Percentiles rank a stretch among this genome's conserved stretches.
Evolutionary conservation across 2,329 filamentous ascomycete genomes (phyloP).

Genomic region (Alternaria sp.): DNA sequence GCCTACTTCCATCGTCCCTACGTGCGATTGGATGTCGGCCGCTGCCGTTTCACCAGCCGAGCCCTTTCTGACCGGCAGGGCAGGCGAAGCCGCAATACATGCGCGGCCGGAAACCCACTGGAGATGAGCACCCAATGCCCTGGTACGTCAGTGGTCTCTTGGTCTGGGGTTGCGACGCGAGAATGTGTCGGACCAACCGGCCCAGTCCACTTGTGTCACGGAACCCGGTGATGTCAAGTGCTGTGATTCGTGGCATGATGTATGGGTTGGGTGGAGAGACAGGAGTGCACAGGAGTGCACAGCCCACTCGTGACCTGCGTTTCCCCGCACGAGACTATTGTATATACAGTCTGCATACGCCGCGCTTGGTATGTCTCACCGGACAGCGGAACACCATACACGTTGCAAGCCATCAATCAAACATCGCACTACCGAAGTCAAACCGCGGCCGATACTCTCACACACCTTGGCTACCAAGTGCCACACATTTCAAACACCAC

Average conservation of each 20-base stretch:
- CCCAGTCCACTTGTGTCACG: conserved; percentile 16
- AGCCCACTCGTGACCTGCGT: conserved; percentile 39
- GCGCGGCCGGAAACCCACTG: conserved; percentile 45
- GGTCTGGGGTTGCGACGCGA: conserved; percentile 32
- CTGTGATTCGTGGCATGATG: conserved; percentile 48
- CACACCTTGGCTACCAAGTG: conserved; percentile 20
- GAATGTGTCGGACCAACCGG: conserved; percentile 38
- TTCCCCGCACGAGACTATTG: conserved; percentile 34
- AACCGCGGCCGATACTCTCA: conserved; percentile 32
- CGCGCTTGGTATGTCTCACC: conserved; percentile 23
- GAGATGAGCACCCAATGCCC: conserved; percentile 20
- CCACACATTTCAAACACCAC: conserved; percentile 4
- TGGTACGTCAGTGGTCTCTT: conserved; percentile 33
- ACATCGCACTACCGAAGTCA: conserved; percentile 15
- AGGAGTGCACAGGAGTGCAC: conserved; percentile 29
- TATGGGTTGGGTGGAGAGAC: conserved; percentile 39
- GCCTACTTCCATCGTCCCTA: conserved; percentile 17
- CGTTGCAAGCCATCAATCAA: conserved; percentile 23
- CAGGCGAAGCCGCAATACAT: conserved; percentile 26
- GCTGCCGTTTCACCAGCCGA: conserved; percentile 29
- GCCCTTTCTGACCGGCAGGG: conserved; percentile 22
- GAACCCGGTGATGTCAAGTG: conserved; percentile 25
- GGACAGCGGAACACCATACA: conserved; percentile 25
- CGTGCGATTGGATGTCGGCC: conserved; percentile 25
- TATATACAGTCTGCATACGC: conserved; percentile 36